phyloP scores from a whole-genome alignment of 768 basidiomycete species.

The Cyathus striatus region DNA sequence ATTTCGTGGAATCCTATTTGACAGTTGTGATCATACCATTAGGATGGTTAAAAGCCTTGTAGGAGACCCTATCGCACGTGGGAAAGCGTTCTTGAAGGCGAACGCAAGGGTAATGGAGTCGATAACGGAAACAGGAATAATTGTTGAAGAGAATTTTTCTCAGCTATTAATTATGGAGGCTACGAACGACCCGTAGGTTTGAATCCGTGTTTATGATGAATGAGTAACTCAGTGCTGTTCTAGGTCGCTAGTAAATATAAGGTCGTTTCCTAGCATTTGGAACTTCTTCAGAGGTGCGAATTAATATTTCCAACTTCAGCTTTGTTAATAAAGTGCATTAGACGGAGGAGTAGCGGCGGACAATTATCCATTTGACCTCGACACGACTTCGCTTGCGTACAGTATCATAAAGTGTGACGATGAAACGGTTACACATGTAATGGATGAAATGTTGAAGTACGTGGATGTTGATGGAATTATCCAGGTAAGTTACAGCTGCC shows the following conservation, averaged over 20 bases:
- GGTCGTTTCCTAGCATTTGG: background rate
- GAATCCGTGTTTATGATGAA: background rate
- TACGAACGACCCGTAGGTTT: background rate
- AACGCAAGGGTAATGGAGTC: conserved; percentile 25
- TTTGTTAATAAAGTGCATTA: too few relatives aligned
- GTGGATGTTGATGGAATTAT: conserved; percentile 3
- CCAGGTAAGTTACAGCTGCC: background rate
- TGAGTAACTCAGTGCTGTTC: background rate
- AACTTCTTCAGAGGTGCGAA: background rate
- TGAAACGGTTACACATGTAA: background rate
- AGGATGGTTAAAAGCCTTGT: background rate
- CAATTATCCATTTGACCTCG: background rate
- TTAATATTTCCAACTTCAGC: too few relatives aligned
- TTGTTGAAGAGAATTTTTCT: conserved; percentile 31
- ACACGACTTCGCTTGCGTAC: conserved; percentile 1
- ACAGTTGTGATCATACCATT: background rate
- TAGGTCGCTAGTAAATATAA: background rate
- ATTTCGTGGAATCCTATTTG: background rate
- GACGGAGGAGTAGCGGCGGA: background rate
- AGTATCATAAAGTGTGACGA: background rate
- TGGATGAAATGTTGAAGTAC: background rate
- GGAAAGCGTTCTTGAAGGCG: background rate
- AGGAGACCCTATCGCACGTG: background rate
- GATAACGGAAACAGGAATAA: conserved; percentile 22
- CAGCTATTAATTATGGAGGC: conserved; percentile 34